Conservation (phyloP, 495 filamentous ascomycete species). For the Geoglossum glabrum region DNA sequence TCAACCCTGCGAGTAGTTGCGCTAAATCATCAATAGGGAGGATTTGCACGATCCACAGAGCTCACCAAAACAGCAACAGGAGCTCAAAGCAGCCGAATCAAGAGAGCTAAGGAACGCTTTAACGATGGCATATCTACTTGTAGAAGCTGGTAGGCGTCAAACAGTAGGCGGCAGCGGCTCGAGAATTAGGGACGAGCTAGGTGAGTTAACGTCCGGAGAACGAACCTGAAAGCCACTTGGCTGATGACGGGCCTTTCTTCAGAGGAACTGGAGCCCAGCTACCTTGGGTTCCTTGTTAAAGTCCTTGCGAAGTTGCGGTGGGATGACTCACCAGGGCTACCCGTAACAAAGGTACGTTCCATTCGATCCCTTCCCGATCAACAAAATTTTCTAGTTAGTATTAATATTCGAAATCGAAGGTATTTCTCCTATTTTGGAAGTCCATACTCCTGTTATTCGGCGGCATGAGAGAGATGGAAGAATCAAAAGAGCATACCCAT, state of each 20-base stretch:
- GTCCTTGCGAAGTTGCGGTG: constrained; percentile 64
- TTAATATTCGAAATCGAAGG: constrained; percentile 16
- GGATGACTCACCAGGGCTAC: constrained; percentile 55
- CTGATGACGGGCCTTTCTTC: not conserved
- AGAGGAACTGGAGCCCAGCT: constrained; percentile 40
- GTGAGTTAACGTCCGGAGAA: constrained; percentile 1
- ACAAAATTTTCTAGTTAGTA: constrained; percentile 10
- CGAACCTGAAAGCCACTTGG: not conserved
- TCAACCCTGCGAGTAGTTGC: constrained; percentile 9
- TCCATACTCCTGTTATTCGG: constrained; percentile 70
- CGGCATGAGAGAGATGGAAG: constrained; percentile 45
- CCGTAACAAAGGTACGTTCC: constrained; percentile 30
- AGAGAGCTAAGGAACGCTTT: constrained; percentile 37
- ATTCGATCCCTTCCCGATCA: not conserved
- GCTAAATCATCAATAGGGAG: not conserved
- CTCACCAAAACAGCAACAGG: not conserved
- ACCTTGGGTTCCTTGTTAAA: constrained; percentile 54
- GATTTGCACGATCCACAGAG: not conserved
- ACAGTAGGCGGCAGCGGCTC: constrained; percentile 15
- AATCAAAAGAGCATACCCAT: constrained; percentile 45
- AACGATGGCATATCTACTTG: constrained; percentile 49
- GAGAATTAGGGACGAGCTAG: constrained; percentile 20
- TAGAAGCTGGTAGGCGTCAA: constrained; percentile 43
- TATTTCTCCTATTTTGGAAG: constrained; percentile 81
- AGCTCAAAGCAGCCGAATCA: not conserved